Base-by-base conservation (phyloP, 2,329 filamentous ascomycete species). In the Botrytis fragariae region DNA sequence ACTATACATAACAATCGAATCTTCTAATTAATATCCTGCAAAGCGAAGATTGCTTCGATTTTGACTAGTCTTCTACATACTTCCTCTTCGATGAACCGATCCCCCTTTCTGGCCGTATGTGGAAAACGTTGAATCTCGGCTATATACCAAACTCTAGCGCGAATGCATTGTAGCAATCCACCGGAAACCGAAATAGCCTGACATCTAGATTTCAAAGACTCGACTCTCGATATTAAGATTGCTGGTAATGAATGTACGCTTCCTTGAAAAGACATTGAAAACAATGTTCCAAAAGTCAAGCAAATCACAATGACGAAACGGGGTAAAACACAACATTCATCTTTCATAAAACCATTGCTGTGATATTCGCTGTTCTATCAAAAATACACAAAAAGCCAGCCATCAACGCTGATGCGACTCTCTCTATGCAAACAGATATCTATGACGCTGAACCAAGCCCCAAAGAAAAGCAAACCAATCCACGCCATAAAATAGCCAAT, bases 391-490 rank as follows among this genome's bases (percentile, higher is more conserved):
- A 57, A 54, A 22, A n/a, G 48, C 48, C 48, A 51, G 48, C 12
- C 65, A 35, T n/a, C 65, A 68, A 6, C 48, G 65, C 65, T 42
- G 48, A 68, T 42, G 65, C 39, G 35, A 16, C 42, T 57, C 51
- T 57, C 42, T 45, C 65, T 68, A 57, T 68, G 48, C 48, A 68
- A 68, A 37, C 25, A 57, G 35, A 57, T 14, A 42, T 68, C 65
- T 68, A 68, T 68, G n/a, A n/a, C 25, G 25, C n/a, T 54, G 48
- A 54, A 39, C 35, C 25, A 57, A 57, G 25, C 51, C 51, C 45
- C 10, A 29, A 32, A 54, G 6, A 39, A 62, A 48, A 18, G 29
- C 62, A 48, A 64, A 48, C 44, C 62, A 62, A 42, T 42, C 64
- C 1, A 12, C 48, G 48, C 65, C 65, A 42, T 68, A 32, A 68